Conservation (phyloP, 2,329 filamentous ascomycete genomes). For the Beauveria asiatica region DNA sequence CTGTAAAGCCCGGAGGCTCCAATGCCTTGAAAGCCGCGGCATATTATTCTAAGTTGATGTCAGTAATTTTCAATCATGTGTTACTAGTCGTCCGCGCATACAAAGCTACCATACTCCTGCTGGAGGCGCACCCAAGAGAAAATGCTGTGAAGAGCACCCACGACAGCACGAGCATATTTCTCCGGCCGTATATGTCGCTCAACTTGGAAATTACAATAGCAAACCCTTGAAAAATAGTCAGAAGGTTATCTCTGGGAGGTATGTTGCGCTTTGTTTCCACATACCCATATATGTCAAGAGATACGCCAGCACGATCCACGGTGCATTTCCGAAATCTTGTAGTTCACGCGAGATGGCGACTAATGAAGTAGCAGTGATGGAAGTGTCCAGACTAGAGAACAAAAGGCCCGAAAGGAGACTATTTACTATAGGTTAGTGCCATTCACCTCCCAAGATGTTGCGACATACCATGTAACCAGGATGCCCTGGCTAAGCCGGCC, state of each 20-base stretch:
- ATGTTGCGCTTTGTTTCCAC: slow-evolving; percentile 5
- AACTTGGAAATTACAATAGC: slow-evolving; percentile 50
- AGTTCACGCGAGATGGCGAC: slow-evolving; percentile 47
- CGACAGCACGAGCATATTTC: slow-evolving; percentile 38
- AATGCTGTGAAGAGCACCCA: slow-evolving; percentile 49
- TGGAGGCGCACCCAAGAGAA: slow-evolving; percentile 44
- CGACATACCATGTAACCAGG: slow-evolving; percentile 14
- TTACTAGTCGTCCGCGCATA: slow-evolving; percentile 22
- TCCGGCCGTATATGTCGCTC: slow-evolving; percentile 51
- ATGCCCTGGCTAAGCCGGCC: slow-evolving; percentile 3
- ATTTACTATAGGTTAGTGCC: slow-evolving; percentile 13
- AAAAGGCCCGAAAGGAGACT: slow-evolving; percentile 45
- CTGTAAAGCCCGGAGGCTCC: slow-evolving; percentile 55
- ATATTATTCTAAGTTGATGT: slow-evolving; percentile 40
- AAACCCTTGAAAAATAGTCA: slow-evolving; percentile 32
- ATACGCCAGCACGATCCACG: slow-evolving; percentile 49
- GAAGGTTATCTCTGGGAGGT: not conserved
- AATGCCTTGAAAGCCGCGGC: slow-evolving; percentile 50
- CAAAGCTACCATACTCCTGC: slow-evolving; percentile 43
- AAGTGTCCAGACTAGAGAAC: slow-evolving; percentile 49
- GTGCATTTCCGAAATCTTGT: slow-evolving; percentile 40
- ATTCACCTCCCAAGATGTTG: not conserved
- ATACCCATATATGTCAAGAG: slow-evolving; percentile 48
- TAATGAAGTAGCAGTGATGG: slow-evolving; percentile 49
- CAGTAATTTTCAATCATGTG: slow-evolving; percentile 9